Base-by-base conservation (phyloP, 1,284 basidiomycete species). In the Fomitopsis pinicola region DNA sequence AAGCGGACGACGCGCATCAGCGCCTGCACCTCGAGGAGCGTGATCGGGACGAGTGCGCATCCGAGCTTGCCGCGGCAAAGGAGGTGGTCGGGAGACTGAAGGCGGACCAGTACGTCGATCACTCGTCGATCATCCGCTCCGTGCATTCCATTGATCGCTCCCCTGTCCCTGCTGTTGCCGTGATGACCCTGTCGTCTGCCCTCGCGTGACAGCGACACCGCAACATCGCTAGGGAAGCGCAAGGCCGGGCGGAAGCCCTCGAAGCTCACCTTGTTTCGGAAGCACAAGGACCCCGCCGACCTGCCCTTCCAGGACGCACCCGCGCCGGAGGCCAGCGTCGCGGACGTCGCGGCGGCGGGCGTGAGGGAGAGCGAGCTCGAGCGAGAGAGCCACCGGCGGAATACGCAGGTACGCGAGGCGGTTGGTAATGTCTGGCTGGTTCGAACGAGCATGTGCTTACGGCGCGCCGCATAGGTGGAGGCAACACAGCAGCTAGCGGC, bases 1-100 rank as follows among this genome's bases (percentile, higher is more conserved):
- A 63, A 52, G 68, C 68, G 46, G 68, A 69, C 63, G 66, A 66
- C 8, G 68, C 68, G 5, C 45, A 59, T 5, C 68, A 67, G 57
- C 62, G 64, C 19, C 59, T 67, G 9, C 30, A 56, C 5, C 35
- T 61, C 17, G 57, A 55, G 46, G 62, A 63, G 28, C 67, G 67
- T 52, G 53, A 59, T 45, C 45, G 36, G n/a, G 63, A 50, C 28
- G 48, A 50, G 28, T 50, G 48, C 17, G 30, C 12, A 2, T 8
- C 28, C 48, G 48, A 65, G 57, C 61, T 68, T 55, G 60, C 60
- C n/a, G 62, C 57, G 36, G 67, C 65, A 30, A 60, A 52, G 54
- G 64, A 66, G 60, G 46, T 42, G 42, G 8, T 42, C 22, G 9
- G 26, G 45, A 61, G 4, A 46, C 53, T 59, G 15, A 59, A 54